Evolutionary conservation across 306 rosid species (phyloP), one percentile per base, ranked within the genome.

Genomic region (Vigna trinervia): DNA sequence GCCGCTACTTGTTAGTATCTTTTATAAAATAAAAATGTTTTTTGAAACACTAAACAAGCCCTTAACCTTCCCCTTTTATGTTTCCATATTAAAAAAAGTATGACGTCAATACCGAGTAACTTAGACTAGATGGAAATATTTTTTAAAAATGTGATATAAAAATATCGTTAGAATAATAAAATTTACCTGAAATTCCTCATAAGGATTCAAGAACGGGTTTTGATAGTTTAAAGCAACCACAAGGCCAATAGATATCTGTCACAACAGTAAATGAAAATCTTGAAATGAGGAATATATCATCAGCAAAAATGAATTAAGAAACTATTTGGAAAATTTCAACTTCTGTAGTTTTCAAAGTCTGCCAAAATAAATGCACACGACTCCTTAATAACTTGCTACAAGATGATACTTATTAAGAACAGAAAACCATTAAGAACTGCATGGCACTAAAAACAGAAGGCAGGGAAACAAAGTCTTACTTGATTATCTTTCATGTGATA

Each of bases 181-280:
- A 26, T 28, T 61, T 84, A 94, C 98, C 98, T 94, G 98, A 81
- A 92, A 94, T 83, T 94, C 98, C 84, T 92, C 98, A 46, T 92
- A 94, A 28, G 97, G 97, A 80, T 81, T 94, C 86, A 92, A 76
- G 75, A 77, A 92, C 50, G 98, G 93, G 74, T 92, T 92, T 78
- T 84, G 85, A 86, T 94, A 94, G 83, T 94, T 88, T 86, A 94
- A 83, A 80, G 98, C 95, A 83, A 92, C 91, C 74, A 94, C 98
- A 52, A 92, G 80, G 84, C 98, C 98, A 50, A 94, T 75, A 56
- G 95, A 87, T 78, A 94, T 83, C 98, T 94, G 96, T 79, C 75
- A 68, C 64, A 64, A 34, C 41, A 66, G 73, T 65, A 73, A 83
- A 58, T 47, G 38, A 47, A 64, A 69, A 76, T 72, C 75, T 69